These are phyloP conservation scores for Podospora pseudoanserina DNA, from an alignment of 495 filamentous ascomycete species.

Conservation along the genomic window DNA sequence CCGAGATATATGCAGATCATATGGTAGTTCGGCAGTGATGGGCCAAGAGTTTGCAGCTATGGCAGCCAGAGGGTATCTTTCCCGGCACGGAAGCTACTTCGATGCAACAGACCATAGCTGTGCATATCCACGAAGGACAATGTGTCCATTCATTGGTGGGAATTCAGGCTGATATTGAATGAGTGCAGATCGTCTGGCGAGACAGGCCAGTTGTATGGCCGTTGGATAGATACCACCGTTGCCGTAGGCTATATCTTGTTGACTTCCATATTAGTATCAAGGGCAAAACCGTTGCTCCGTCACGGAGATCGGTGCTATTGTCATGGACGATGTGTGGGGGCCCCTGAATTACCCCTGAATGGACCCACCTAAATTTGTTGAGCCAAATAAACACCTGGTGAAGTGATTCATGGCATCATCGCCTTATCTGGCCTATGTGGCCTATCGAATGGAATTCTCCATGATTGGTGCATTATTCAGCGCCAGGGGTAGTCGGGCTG, in stretches of 20 bases:
- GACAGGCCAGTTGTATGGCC: neutral
- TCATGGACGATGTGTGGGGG: neutral
- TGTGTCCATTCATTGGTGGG: neutral
- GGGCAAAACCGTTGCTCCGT: too few relatives aligned
- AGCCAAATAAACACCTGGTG: neutral
- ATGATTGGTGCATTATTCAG: too few relatives aligned
- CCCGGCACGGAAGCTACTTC: neutral
- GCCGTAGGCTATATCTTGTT: neutral
- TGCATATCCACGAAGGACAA: neutral
- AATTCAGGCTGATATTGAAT: neutral
- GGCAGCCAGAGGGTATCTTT: neutral
- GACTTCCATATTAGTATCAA: too few relatives aligned
- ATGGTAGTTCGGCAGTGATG: constrained; percentile 26
- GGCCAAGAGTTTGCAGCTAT: neutral
- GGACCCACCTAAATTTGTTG: neutral
- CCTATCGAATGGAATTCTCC: too few relatives aligned
- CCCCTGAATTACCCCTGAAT: neutral
- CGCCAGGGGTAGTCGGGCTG: too few relatives aligned
- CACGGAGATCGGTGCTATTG: too few relatives aligned
- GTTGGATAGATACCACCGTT: neutral
- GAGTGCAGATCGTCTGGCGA: neutral
- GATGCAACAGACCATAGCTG: neutral
- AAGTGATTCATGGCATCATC: neutral
- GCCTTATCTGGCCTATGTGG: too few relatives aligned
- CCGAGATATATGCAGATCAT: constrained; percentile 25